Evolutionary conservation across 345 rosid genomes (phyloP).

Genomic region (Stellera chamaejasme): DNA sequence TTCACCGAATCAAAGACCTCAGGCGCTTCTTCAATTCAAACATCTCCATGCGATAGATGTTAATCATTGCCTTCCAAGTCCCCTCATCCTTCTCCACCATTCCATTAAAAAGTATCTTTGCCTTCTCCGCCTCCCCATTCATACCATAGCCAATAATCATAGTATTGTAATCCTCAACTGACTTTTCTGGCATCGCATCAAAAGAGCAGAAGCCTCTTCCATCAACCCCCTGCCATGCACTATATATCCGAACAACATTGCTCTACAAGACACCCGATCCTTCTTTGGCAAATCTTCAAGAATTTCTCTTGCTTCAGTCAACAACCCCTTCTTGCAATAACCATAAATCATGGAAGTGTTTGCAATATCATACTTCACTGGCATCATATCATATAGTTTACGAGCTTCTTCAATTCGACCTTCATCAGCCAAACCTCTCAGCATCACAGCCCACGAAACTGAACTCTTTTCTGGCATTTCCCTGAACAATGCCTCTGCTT

Average conservation of each 20-base stretch:
- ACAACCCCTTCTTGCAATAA: too few relatives aligned
- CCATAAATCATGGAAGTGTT: too few relatives aligned
- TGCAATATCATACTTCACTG: constrained; percentile 40
- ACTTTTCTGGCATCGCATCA: too few relatives aligned
- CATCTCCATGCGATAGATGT: constrained; percentile 61
- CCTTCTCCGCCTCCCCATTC: neutral
- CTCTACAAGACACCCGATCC: too few relatives aligned
- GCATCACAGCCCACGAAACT: constrained; percentile 71
- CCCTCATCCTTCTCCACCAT: constrained; percentile 22
- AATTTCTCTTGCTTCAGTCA: too few relatives aligned
- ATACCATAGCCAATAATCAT: constrained; percentile 15
- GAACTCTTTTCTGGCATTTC: constrained; percentile 32
- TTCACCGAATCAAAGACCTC: neutral
- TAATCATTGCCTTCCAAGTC: constrained; percentile 37
- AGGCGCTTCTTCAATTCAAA: constrained; percentile 27
- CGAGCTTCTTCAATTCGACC: constrained; percentile 58
- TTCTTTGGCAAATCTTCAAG: too few relatives aligned
- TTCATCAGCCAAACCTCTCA: constrained; percentile 58
- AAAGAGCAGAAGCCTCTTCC: too few relatives aligned
- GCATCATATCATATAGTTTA: constrained; percentile 84
- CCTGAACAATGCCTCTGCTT: too few relatives aligned
- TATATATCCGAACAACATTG: too few relatives aligned
- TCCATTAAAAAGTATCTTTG: too few relatives aligned
- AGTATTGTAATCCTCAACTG: constrained; percentile 8
- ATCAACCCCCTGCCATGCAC: too few relatives aligned